Conservation (phyloP, 306 rosid genomes). For the Sindora glabra region DNA sequence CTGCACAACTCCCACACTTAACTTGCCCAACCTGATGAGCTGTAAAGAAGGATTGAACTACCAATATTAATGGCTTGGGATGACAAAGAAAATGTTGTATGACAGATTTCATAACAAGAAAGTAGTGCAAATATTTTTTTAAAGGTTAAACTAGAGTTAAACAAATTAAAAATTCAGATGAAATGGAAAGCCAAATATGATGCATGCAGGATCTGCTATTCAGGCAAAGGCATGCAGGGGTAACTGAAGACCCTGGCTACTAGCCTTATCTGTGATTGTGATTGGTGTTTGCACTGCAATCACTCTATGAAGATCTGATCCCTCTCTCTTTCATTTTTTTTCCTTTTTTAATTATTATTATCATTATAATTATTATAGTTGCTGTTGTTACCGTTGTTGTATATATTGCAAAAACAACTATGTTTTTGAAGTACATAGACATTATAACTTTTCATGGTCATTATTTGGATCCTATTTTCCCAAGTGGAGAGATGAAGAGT, state of each 20-base stretch:
- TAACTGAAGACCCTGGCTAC: not conserved
- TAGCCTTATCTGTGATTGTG: not conserved
- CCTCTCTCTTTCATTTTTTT: too few relatives aligned
- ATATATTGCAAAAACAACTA: not conserved
- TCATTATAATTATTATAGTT: too few relatives aligned
- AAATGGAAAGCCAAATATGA: not conserved
- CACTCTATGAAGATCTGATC: not conserved
- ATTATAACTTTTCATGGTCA: not conserved
- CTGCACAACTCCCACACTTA: slow-evolving; percentile 65
- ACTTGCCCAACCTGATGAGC: slow-evolving; percentile 86
- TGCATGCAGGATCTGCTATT: not conserved
- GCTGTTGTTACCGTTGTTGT: too few relatives aligned
- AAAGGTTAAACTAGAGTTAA: not conserved
- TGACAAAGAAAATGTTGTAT: not conserved
- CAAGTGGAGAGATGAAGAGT: not conserved
- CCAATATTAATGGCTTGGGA: not conserved
- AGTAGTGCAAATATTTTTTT: not conserved
- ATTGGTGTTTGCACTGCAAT: not conserved
- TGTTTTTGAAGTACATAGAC: not conserved
- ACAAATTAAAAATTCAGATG: not conserved
- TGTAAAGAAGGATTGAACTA: slow-evolving; percentile 24
- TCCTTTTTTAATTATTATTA: too few relatives aligned
- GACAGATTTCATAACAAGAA: not conserved
- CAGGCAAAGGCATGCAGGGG: not conserved
- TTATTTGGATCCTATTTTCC: too few relatives aligned